Base-by-base conservation (phyloP, 306 rosid species). In the Acacia melanoxylon region DNA sequence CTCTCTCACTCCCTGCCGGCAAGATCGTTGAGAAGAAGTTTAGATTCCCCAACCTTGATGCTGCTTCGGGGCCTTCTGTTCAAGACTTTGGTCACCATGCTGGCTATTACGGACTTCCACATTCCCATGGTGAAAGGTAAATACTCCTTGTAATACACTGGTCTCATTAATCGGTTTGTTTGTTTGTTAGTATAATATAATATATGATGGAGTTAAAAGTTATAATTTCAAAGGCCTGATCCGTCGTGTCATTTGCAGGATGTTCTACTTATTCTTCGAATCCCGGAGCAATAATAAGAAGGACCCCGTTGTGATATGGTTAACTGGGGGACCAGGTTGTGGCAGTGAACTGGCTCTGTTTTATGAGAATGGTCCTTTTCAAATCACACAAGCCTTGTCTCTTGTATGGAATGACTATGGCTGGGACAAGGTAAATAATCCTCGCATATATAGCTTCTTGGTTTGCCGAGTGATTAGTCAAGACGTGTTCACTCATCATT, bases 291-390 rank as follows among this genome's bases (percentile, higher is more conserved):
- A 14, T 27, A 62, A 62, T 27, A 62, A 62, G 67, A 61, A 24
- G 14, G 67, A 61, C 16, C 67, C 67, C 4, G 33, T 61, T 25
- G 67, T 61, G 67, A 61, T 61, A 61, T 61, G 67, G 67, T 75
- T 95, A 76, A 91, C 93, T 5, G 99, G 98, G 85, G 99, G 98
- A 33, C 99, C 98, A 11, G 98, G 99, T 15, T 95, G 97, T n/a
- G 86, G 99, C 82, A 91, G 99, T 87, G 98, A 92, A 80, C 80
- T 93, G 35, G 98, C 98, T 80, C 59, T 95, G 90, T 95, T 95
- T 69, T 91, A 89, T 58, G 99, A 95, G 87, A 93, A 95, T 65
- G 99, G 99, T 61, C 98, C 99, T 78, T 95, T 92, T 70, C 90
- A 93, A 3, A 77, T 95, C 56, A 80, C 91, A 69, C 86, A 80